Base-by-base conservation (phyloP, 768 basidiomycete species). In the Guyanaporus albipodus region DNA sequence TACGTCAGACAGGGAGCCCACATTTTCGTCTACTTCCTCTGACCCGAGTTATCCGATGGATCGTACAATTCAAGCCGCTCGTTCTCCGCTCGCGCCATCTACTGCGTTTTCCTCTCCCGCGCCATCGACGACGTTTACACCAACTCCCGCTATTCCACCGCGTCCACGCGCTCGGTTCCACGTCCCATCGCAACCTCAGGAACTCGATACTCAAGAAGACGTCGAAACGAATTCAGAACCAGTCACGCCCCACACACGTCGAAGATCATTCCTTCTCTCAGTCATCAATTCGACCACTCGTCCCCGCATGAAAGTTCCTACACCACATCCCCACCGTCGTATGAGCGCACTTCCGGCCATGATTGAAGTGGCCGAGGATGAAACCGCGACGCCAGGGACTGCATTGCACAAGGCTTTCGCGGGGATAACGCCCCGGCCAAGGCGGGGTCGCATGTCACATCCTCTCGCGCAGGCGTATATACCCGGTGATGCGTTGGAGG, bases 271-370 rank as follows among this genome's bases (percentile, higher is more conserved):
- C 70, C 76, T 93, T 11, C 76, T 93, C 31, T 82, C 82, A 8
- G 85, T 92, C 8, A 86, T 93, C 60, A 85, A 90, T 58, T 89
- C 89, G 6, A 88, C 84, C 2, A 71, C 85, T 4, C 82, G 88
- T 26, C 87, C 89, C 0, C 78, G 84, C 8, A 71, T 79, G 43
- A 68, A 67, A 34, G 22, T 66, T 27, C 67, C 70, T 4, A 78
- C 79, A 6, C 76, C 78, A 14, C 73, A 74, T 53, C 71, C 73
- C 11, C 53, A 57, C 15, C 61, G 64, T 21, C 91, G 59, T 75
- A 77, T 59, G 64, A 78, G 55, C 73, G 79, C 18, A 81, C 88
- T 12, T 80, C 87, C 31, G 76, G 83, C 67, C 78, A 45, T 52
- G 45, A 62, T 69, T 8, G 70, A 66, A 18, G 68, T 66, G 1